Evolutionary conservation across 179 eudicot species (phyloP), one percentile per base, ranked within the genome.

Genomic region (Silene coronaria): DNA sequence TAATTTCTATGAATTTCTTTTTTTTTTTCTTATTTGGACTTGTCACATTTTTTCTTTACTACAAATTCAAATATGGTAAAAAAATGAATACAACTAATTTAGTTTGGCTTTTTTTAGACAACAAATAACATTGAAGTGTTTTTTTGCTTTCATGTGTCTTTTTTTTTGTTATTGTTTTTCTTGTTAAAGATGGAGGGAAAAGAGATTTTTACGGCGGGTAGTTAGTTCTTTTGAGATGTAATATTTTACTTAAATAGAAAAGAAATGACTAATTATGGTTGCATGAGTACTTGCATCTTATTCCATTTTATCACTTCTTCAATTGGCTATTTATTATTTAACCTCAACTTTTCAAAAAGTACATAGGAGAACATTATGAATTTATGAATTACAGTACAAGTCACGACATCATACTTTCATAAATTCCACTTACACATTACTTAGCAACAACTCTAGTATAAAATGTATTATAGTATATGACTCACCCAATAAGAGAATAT

Each of bases 1-100:
- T 36, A 42, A 45, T 36, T 21, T 14, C 1, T 38, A 26, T 64
- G 28, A 24, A n/a, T n/a, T 63, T 63, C 21, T n/a, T 63, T 9
- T n/a, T 60, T 26, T 64, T 10, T 38, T 36, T 17, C n/a, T 38
- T 23, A 60, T 46, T 32, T 67, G 30, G 57, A 60, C 21, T n/a
- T 32, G 10, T 34, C 13, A 46, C 6, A 74, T 48, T 4, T 16
- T 66, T 21, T 16, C 65, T 21, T 64, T 26, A 63, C 75, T 61
- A 61, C 73, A 16, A 65, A 55, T 69, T 72, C 72, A 74, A 63
- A 77, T 73, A 58, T 74, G 75, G 80, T 77, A 74, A 77, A n/a
- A 36, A 27, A 19, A 16, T 65, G 79, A 59, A 72, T 70, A 24
- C 19, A 51, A 77, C 48, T 32, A 81, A 13, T 24, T 23, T 28